Percentiles rank a stretch among this genome's conserved stretches.
Conservation (phyloP, 2,329 filamentous ascomycete genomes). For the Alternaria tenuissima region DNA sequence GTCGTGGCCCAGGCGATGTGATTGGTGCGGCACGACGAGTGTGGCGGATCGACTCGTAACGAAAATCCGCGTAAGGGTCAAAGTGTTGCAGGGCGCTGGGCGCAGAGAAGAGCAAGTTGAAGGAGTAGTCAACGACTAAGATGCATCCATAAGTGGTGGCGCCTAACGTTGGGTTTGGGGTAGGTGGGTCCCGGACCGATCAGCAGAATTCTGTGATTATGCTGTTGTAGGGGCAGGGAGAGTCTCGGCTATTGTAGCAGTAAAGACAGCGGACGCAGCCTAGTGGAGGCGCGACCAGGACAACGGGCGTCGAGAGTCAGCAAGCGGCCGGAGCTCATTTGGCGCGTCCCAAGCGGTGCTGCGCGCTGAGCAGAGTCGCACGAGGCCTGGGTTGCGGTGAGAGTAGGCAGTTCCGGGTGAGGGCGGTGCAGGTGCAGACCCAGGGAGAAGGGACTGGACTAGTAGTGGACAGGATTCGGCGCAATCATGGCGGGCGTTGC, state of each 20-base stretch:
- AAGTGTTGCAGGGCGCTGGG: constrained; percentile 52
- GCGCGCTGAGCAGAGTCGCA: constrained; percentile 22
- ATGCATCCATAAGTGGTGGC: constrained; percentile 40
- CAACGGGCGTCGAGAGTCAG: constrained; percentile 40
- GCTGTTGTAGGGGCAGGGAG: constrained; percentile 28
- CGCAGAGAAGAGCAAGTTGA: constrained; percentile 50
- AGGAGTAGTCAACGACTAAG: constrained; percentile 33
- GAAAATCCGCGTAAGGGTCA: constrained; percentile 42
- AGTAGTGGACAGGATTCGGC: constrained; percentile 28
- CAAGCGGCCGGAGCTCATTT: constrained; percentile 39
- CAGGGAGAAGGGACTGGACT: constrained; percentile 23
- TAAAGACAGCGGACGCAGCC: constrained; percentile 30
- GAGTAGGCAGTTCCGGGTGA: constrained; percentile 14
- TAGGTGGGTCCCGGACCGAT: constrained; percentile 37
- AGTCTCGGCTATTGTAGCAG: constrained; percentile 27
- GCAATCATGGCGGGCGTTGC: constrained; percentile 29
- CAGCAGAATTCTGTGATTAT: constrained; percentile 37
- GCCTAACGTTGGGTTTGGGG: constrained; percentile 30
- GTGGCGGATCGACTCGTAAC: constrained; percentile 37
- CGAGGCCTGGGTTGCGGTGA: constrained; percentile 21
- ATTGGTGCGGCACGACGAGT: constrained; percentile 36
- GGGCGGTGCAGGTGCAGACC: constrained; percentile 18
- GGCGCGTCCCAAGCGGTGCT: constrained; percentile 34
- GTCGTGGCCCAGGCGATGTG: constrained; percentile 22
- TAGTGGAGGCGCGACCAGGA: constrained; percentile 37